A percentile compares a stretch with the other conserved stretches of the same genome.
phyloP scores from a whole-genome alignment of 2,329 filamentous ascomycete species.

The Sporothrix dimorphospora region DNA sequence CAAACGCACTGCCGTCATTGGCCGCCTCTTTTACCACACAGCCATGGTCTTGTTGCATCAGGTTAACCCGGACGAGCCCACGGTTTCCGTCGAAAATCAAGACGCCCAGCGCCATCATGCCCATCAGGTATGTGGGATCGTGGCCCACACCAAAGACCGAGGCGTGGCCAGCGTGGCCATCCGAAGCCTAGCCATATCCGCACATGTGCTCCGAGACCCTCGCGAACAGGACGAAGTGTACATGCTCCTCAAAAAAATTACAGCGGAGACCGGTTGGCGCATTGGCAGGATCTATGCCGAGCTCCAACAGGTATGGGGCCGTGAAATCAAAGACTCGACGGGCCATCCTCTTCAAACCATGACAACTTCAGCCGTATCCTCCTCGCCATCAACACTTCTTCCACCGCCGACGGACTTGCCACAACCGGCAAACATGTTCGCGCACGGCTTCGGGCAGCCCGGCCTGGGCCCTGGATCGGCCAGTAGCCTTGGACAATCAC shows the following conservation, averaged over 20 bases:
- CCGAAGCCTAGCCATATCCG: slow-evolving; percentile 76
- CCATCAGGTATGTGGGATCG: slow-evolving; percentile 85
- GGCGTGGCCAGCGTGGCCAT: slow-evolving; percentile 79
- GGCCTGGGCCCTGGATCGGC: neutral
- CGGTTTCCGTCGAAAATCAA: slow-evolving; percentile 67
- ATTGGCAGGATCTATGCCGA: slow-evolving; percentile 72
- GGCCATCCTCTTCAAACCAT: neutral
- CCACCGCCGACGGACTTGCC: neutral
- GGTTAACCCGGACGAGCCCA: slow-evolving; percentile 70
- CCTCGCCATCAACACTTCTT: neutral
- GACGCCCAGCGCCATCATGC: slow-evolving; percentile 73
- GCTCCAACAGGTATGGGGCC: slow-evolving; percentile 77
- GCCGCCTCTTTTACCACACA: slow-evolving; percentile 86
- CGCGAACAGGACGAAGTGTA: slow-evolving; percentile 82
- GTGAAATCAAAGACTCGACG: slow-evolving; percentile 51
- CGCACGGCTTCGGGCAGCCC: neutral
- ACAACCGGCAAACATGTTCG: neutral
- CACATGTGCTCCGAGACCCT: slow-evolving; percentile 68
- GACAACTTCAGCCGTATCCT: neutral
- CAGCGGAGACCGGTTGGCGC: slow-evolving; percentile 76
- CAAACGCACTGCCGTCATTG: slow-evolving; percentile 79
- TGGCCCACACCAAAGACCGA: slow-evolving; percentile 79
- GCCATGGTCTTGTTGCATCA: slow-evolving; percentile 80
- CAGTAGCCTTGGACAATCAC: neutral
- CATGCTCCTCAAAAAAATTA: slow-evolving; percentile 73